A percentile compares a stretch with the other conserved stretches of the same genome.
phyloP scores from a whole-genome alignment of 169 alveolate species.

The Plasmodium vivax region DNA sequence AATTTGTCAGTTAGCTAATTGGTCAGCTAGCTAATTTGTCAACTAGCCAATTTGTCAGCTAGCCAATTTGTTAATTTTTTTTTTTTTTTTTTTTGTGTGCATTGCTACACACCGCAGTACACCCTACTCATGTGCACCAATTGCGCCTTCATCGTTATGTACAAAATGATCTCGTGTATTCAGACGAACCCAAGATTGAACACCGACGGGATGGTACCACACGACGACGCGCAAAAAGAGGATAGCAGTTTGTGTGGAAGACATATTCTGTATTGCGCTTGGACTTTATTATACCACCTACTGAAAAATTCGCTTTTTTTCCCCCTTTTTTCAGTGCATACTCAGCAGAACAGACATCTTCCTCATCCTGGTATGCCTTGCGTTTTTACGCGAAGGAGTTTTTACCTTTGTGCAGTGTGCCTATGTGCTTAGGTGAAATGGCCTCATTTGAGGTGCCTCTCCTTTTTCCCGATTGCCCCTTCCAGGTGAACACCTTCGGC shows the following conservation, averaged over 20 bases:
- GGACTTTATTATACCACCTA: background rate
- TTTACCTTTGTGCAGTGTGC: background rate
- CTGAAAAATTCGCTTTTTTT: background rate
- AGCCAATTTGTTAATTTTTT: background rate
- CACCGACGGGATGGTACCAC: slow-evolving; percentile 4
- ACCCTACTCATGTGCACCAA: slow-evolving; percentile 29
- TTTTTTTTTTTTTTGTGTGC: slow-evolving; percentile 6
- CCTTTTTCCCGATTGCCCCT: background rate
- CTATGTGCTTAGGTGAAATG: background rate
- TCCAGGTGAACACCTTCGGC: slow-evolving; percentile 18
- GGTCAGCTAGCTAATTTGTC: background rate
- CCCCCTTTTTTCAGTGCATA: slow-evolving; percentile 33
- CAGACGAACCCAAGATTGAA: background rate
- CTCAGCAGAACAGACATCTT: slow-evolving; percentile 17
- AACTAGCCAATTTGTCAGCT: too few species aligned
- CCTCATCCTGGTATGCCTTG: slow-evolving; percentile 19
- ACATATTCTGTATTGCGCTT: background rate
- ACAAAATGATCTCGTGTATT: slow-evolving; percentile 35
- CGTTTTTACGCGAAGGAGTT: background rate
- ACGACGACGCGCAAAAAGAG: background rate
- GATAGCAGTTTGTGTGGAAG: background rate
- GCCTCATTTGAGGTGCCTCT: background rate
- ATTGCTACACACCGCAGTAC: slow-evolving; percentile 12
- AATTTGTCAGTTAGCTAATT: too few species aligned
- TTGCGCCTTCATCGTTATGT: slow-evolving; percentile 16